These are phyloP conservation scores for Metschnikowia cubensis DNA, from an alignment of 805 yeast species.

Conservation along the genomic window DNA sequence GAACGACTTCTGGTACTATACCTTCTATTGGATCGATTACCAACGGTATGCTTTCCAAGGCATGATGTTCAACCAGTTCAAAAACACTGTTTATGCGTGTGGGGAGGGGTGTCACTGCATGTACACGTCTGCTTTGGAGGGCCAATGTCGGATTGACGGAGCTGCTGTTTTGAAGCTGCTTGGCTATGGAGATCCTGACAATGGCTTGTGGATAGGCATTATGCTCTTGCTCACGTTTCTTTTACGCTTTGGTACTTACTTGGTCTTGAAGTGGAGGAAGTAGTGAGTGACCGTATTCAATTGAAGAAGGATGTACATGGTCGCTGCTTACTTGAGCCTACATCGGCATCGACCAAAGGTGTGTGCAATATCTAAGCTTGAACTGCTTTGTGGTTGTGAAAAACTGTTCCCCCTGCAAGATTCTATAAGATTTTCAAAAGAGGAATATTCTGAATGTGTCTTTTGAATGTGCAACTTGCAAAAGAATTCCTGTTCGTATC, in stretches of 20 bases:
- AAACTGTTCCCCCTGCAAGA: too few relatives aligned
- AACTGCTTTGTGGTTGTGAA: too few relatives aligned
- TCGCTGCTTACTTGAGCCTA: too few relatives aligned
- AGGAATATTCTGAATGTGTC: too few relatives aligned
- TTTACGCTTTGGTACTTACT: constrained; percentile 26
- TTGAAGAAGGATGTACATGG: background rate
- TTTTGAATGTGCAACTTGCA: too few relatives aligned
- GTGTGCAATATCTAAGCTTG: too few relatives aligned
- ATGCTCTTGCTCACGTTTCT: constrained; percentile 27
- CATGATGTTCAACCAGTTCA: constrained; percentile 41
- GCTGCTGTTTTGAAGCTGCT: constrained; percentile 27
- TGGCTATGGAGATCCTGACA: constrained; percentile 26
- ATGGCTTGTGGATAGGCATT: constrained; percentile 36
- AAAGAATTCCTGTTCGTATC: too few relatives aligned
- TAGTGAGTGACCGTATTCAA: too few relatives aligned
- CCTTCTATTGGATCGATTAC: constrained; percentile 39
- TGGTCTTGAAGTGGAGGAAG: constrained; percentile 15
- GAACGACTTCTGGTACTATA: constrained; percentile 38
- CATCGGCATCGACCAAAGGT: too few relatives aligned
- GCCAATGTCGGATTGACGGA: constrained; percentile 31
- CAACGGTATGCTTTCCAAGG: constrained; percentile 43
- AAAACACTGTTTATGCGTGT: constrained; percentile 25
- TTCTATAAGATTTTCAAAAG: too few relatives aligned
- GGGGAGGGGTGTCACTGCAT: constrained; percentile 33
- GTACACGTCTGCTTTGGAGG: constrained; percentile 25